Conservation (phyloP, 2,329 filamentous ascomycete genomes). For the Stachybotrys elegans region DNA sequence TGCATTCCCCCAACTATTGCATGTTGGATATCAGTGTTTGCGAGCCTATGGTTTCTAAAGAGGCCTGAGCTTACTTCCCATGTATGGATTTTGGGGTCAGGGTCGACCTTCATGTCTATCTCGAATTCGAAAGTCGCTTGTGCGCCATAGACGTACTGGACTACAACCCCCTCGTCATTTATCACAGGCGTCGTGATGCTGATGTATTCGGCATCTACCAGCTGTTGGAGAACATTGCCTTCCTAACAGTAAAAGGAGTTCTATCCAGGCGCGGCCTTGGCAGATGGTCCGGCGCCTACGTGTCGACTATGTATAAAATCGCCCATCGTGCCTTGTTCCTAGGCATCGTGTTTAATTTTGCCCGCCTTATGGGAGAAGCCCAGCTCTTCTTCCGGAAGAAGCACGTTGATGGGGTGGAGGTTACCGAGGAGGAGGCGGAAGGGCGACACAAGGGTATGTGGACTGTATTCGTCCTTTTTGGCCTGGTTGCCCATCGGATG, state of each 20-base stretch:
- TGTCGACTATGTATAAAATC: neutral
- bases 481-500: conserved; percentile 1
- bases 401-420: neutral
- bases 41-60: too few species aligned
- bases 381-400: conserved; percentile 1
- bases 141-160: too few species aligned
- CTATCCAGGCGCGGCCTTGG: neutral
- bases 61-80: too few species aligned
- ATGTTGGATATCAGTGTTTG: too few species aligned
- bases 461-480: neutral
- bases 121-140: too few species aligned
- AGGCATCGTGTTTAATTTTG: neutral
- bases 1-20: too few species aligned
- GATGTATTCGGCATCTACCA: neutral
- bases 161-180: too few species aligned
- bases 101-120: too few species aligned
- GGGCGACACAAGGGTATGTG: neutral
- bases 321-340: neutral
- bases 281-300: neutral
- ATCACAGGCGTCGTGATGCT: too few species aligned
- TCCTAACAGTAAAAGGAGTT: neutral
- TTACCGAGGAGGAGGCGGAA: neutral
- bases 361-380: neutral
- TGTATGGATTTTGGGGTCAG: too few species aligned
- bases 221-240: conserved; percentile 1